phyloP scores from a whole-genome alignment of 805 yeast species.

The Ogataea trehaloabstinens region DNA sequence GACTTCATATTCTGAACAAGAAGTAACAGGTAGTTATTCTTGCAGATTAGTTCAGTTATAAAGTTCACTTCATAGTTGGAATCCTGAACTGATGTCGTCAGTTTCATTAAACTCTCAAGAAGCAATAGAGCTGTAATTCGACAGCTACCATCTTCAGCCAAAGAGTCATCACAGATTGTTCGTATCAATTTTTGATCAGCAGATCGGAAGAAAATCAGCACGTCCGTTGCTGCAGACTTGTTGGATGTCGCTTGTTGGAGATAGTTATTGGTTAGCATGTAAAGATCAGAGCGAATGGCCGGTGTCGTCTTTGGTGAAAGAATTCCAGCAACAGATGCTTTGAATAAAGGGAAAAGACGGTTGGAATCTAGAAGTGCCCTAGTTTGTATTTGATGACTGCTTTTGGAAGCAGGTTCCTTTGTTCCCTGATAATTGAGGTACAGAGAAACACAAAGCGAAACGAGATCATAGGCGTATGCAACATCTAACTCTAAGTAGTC shows the following conservation, averaged over 20 bases:
- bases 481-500: slow-evolving; percentile 69
- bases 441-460: slow-evolving; percentile 70
- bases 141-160: slow-evolving; percentile 72
- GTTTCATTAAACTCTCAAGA: slow-evolving; percentile 47
- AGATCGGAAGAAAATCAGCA: slow-evolving; percentile 54
- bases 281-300: slow-evolving; percentile 72
- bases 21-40: slow-evolving; percentile 62
- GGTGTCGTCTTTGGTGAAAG: slow-evolving; percentile 67
- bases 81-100: slow-evolving; percentile 49
- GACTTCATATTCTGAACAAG: slow-evolving; percentile 67
- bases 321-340: slow-evolving; percentile 72
- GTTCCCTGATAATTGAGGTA: slow-evolving; percentile 61
- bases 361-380: slow-evolving; percentile 39
- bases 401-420: slow-evolving; percentile 19
- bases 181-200: slow-evolving; percentile 60
- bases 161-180: slow-evolving; percentile 71
- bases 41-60: slow-evolving; percentile 58
- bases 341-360: slow-evolving; percentile 66
- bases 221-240: slow-evolving; percentile 41
- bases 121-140: slow-evolving; percentile 75
- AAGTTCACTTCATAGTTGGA: slow-evolving; percentile 52
- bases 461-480: slow-evolving; percentile 69
- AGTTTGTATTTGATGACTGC: slow-evolving; percentile 28
- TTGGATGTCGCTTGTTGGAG: slow-evolving; percentile 49
- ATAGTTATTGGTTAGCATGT: slow-evolving; percentile 67